Percentiles rank a stretch among this genome's conserved stretches.
Conservation (phyloP, 2,329 filamentous ascomycete genomes). For the Nemania sp. region DNA sequence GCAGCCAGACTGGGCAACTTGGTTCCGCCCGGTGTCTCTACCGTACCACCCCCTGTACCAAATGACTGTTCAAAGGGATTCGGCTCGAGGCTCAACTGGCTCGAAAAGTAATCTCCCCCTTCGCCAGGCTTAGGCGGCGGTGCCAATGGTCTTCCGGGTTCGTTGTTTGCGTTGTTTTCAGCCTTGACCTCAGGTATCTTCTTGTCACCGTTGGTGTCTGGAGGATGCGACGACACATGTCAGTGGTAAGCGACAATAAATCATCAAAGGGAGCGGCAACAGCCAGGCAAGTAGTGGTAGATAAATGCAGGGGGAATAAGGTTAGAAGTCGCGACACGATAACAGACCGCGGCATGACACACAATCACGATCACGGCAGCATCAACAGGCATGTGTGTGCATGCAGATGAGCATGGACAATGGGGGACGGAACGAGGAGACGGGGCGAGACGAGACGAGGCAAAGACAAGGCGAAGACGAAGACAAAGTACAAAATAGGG, state of each 20-base stretch:
- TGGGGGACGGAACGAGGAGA: slow-evolving; percentile 10
- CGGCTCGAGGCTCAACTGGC: slow-evolving; percentile 80
- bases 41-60: slow-evolving; percentile 67
- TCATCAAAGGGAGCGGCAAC: slow-evolving; percentile 31
- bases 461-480: not conserved
- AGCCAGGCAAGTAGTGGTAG: slow-evolving; percentile 10
- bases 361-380: slow-evolving; percentile 12
- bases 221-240: slow-evolving; percentile 39
- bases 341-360: slow-evolving; percentile 23
- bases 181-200: slow-evolving; percentile 63
- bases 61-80: slow-evolving; percentile 99
- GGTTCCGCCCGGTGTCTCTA: slow-evolving; percentile 84
- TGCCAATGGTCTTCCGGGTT: slow-evolving; percentile 73
- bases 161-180: slow-evolving; percentile 65
- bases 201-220: slow-evolving; percentile 59
- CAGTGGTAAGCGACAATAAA: slow-evolving; percentile 43
- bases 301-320: slow-evolving; percentile 19
- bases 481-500: slow-evolving; percentile 7
- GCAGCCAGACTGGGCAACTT: slow-evolving; percentile 91
- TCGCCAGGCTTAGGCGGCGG: slow-evolving; percentile 76
- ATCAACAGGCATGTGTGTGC: slow-evolving; percentile 21
- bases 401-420: slow-evolving; percentile 5
- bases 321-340: slow-evolving; percentile 18
- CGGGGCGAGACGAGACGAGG: not conserved
- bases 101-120: slow-evolving; percentile 73